Conservation (phyloP, 345 rosid species). For the Eucalyptus curtisii region DNA sequence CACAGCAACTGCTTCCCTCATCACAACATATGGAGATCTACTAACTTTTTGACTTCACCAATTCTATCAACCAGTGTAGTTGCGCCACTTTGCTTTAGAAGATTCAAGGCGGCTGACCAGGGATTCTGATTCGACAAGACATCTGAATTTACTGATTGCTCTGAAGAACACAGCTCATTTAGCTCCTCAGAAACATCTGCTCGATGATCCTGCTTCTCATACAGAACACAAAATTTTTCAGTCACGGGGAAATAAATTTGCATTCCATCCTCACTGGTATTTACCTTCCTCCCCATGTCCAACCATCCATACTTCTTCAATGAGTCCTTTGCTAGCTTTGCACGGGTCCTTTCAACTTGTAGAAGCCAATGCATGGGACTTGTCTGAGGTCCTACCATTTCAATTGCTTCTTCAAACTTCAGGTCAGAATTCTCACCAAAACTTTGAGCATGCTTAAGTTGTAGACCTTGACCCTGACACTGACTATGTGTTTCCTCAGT, state of each 20-base stretch:
- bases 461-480: constrained; percentile 5
- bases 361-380: constrained; percentile 24
- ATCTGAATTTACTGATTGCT: constrained; percentile 10
- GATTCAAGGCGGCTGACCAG: constrained; percentile 35
- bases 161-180: background rate
- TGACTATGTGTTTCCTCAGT: background rate
- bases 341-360: constrained; percentile 49
- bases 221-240: constrained; percentile 33
- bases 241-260: constrained; percentile 76
- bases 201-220: constrained; percentile 11
- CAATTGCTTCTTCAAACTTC: background rate
- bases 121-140: constrained; percentile 28
- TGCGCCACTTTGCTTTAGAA: constrained; percentile 57
- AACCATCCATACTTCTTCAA: constrained; percentile 85
- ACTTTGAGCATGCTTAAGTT: constrained; percentile 4
- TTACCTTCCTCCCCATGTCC: constrained; percentile 67
- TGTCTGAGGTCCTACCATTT: background rate
- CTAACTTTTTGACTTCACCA: constrained; percentile 39
- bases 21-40: constrained; percentile 43
- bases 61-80: constrained; percentile 26
- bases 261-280: constrained; percentile 29
- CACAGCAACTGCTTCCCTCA: constrained; percentile 47
- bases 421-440: constrained; percentile 4
- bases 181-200: constrained; percentile 13
- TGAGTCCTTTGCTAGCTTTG: constrained; percentile 72